Evolutionary conservation across 1,139 yeast species (phyloP), one percentile per base, ranked within the genome.

Genomic region (Protomyces arabidopsidicola): DNA sequence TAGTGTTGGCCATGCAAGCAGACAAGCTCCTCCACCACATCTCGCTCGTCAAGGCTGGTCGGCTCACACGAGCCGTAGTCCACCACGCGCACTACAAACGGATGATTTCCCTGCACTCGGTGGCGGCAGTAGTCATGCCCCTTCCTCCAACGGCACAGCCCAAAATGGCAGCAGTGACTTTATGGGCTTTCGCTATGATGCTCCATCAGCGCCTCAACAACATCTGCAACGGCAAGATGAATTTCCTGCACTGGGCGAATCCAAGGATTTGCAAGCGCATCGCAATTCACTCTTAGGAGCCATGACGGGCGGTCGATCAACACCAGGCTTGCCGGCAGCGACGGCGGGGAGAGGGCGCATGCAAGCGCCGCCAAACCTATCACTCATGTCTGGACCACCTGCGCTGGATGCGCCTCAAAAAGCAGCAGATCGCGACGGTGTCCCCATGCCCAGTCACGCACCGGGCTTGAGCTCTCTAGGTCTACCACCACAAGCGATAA

Each of bases 41-140:
- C 52, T 16, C 14, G 62, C 53, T 12, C 20, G 54, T 3, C 34
- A 45, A 20, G 50, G 27, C 9, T 53, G 53, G 38, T 52, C 58
- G 18, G 57, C 53, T 12, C 58, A 53, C 16, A 18, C 58, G 9
- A 38, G 22, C 8, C 63, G 55, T 22, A 34, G 58, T 24, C 45
- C 63, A 22, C 24, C 63, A n/a, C 58, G 50, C 18, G 42, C 58
- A 6, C 53, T 60, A 12, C 58, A 52, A 18, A 55, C 53, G 8
- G 62, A 58, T 34, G 62, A 58, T 42, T 58, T 58, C 45, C 62
- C 62, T n/a, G 62, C 62, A 16, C 53, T 58, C 3, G 62, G 62
- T 2, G 52, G 56, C 6, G 51, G 52, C 18, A 35, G 24, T n/a
- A 27, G 27, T 20, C 31, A 27, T 5, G 31, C 31, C 31, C 31